phyloP scores from a whole-genome alignment of 805 yeast genomes.

The Ogataea neopini region DNA sequence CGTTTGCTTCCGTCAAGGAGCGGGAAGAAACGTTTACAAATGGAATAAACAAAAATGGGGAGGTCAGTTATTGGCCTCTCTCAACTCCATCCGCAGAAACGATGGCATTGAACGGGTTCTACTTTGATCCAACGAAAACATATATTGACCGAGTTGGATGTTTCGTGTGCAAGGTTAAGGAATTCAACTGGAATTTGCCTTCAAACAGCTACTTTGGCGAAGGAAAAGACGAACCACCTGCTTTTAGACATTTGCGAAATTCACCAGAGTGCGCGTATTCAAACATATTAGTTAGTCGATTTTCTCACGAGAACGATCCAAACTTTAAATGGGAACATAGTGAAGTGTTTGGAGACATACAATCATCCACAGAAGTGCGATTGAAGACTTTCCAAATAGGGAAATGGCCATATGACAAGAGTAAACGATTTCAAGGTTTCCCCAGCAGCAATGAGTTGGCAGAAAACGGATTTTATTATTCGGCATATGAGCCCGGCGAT shows the following conservation, averaged over 20 bases:
- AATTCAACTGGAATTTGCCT: constrained; percentile 53
- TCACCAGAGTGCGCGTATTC: constrained; percentile 31
- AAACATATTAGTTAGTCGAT: constrained; percentile 19
- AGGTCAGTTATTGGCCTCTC: constrained; percentile 36
- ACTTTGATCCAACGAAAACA: constrained; percentile 51
- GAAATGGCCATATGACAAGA: constrained; percentile 47
- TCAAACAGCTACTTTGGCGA: constrained; percentile 3
- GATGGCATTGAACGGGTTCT: constrained; percentile 62
- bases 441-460: constrained; percentile 48
- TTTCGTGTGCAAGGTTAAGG: constrained; percentile 53
- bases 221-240: constrained; percentile 21
- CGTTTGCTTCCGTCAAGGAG: constrained; percentile 17
- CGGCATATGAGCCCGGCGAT: constrained; percentile 47
- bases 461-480: constrained; percentile 64
- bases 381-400: constrained; percentile 39
- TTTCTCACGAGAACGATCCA: constrained; percentile 13
- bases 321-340: constrained; percentile 24
- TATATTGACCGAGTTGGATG: constrained; percentile 57
- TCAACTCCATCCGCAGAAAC: constrained; percentile 21
- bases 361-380: constrained; percentile 37
- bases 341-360: constrained; percentile 38
- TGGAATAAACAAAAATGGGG: constrained; percentile 24
- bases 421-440: constrained; percentile 28
- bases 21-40: constrained; percentile 23
- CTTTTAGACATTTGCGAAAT: constrained; percentile 25